Evolutionary conservation across 306 rosid genomes (phyloP).

Genomic region (Abrus pulchellus): DNA sequence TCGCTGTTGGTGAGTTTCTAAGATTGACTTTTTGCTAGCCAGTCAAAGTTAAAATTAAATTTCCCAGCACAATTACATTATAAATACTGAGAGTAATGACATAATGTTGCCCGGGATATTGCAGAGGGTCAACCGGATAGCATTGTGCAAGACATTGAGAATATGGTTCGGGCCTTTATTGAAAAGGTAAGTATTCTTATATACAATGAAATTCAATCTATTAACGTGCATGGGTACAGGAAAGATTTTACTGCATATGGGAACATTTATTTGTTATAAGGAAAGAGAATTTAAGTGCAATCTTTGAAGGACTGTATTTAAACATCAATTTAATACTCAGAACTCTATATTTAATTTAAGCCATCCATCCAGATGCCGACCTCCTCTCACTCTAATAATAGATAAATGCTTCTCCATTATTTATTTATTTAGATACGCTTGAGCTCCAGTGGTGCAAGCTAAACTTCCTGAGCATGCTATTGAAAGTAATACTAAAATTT

Average conservation of each 20-base stretch:
- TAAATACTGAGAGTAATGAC: slow-evolving; percentile 30
- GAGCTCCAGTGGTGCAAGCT: slow-evolving; percentile 8
- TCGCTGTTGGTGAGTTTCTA: slow-evolving; percentile 87
- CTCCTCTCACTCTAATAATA: slow-evolving; percentile 2
- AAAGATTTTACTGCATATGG: slow-evolving; percentile 8
- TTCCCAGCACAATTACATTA: neutral
- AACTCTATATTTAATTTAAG: slow-evolving; percentile 34
- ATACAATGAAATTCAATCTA: slow-evolving; percentile 12
- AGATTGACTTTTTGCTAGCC: slow-evolving; percentile 26
- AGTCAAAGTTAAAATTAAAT: slow-evolving; percentile 33
- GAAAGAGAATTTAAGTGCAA: slow-evolving; percentile 18
- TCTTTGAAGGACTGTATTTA: slow-evolving; percentile 27
- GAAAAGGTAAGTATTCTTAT: slow-evolving; percentile 74
- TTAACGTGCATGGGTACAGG: neutral
- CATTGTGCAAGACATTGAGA: slow-evolving; percentile 92
- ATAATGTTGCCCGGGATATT: slow-evolving; percentile 38
- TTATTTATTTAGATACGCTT: slow-evolving; percentile 14
- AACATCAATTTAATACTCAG: slow-evolving; percentile 33
- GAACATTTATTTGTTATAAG: slow-evolving; percentile 13
- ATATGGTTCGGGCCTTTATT: slow-evolving; percentile 88
- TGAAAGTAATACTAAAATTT: slow-evolving; percentile 27
- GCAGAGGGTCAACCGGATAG: slow-evolving; percentile 95
- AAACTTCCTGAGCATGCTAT: slow-evolving; percentile 32
- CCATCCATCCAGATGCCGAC: slow-evolving; percentile 23
- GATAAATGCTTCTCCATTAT: neutral